Conservation (phyloP, 2,329 filamentous ascomycete genomes). For the Curvularia eragrostidis region DNA sequence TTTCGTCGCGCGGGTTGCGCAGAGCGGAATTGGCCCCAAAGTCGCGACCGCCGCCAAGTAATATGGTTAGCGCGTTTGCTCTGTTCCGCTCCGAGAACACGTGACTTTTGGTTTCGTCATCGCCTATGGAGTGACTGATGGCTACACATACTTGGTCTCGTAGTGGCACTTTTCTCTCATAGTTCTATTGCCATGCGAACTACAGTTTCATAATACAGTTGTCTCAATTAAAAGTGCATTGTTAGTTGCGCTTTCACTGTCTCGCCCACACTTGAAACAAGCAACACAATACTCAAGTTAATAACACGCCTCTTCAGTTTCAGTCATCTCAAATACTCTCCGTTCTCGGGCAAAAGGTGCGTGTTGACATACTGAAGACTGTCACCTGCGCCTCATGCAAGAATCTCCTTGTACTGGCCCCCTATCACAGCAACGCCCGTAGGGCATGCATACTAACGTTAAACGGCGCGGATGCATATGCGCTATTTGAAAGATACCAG, state of each 20-base stretch:
- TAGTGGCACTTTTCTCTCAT: neutral
- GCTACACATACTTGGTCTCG: neutral
- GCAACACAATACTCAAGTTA: constrained; percentile 60
- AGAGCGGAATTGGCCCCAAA: constrained; percentile 1
- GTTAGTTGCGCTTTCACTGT: neutral
- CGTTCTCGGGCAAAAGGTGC: constrained; percentile 68
- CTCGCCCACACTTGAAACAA: neutral
- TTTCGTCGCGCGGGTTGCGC: neutral
- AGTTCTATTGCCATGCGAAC: neutral
- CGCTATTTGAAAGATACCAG: constrained; percentile 71
- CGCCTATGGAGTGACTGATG: constrained; percentile 5
- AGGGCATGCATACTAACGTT: constrained; percentile 54
- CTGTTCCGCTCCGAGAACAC: constrained; percentile 19
- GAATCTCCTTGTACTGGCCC: constrained; percentile 75
- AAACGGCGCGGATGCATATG: constrained; percentile 50
- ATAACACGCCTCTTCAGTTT: constrained; percentile 72
- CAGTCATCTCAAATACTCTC: constrained; percentile 65
- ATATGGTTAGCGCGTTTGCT: constrained; percentile 19
- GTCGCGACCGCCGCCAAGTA: constrained; percentile 9
- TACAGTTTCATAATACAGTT: neutral
- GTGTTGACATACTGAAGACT: constrained; percentile 70
- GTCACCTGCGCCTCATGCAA: constrained; percentile 76
- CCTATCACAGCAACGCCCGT: constrained; percentile 70
- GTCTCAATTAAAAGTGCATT: too few species aligned
- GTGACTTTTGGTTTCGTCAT: constrained; percentile 38